phyloP scores from a whole-genome alignment of 768 basidiomycete species.

The Trametes sanguinea region DNA sequence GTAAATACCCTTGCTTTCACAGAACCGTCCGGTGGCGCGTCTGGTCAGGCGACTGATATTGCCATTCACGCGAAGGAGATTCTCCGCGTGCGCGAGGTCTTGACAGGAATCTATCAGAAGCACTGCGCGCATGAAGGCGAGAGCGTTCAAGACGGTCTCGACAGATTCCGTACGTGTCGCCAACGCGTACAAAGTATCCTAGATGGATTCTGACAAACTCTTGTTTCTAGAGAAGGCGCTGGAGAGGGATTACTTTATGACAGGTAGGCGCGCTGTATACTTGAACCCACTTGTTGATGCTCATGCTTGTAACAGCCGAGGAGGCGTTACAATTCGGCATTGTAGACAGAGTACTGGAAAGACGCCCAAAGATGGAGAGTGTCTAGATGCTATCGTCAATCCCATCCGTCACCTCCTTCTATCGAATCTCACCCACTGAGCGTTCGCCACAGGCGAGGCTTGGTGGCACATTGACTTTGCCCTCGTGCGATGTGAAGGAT shows the following conservation, averaged over 20 bases:
- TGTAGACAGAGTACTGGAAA: conserved; percentile 89
- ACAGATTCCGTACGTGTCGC: conserved; percentile 69
- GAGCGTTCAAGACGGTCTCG: conserved; percentile 58
- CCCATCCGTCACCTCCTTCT: not conserved
- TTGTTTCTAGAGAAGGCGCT: conserved; percentile 69
- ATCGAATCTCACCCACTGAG: too few species aligned
- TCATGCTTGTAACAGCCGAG: conserved; percentile 51
- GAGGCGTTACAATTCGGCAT: conserved; percentile 92
- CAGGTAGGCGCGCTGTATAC: conserved; percentile 46
- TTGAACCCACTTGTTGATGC: conserved; percentile 1
- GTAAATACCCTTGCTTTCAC: conserved; percentile 13
- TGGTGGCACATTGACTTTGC: too few species aligned
- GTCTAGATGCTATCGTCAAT: not conserved
- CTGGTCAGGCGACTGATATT: conserved; percentile 94
- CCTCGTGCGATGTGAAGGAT: too few species aligned
- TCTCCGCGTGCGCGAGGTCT: conserved; percentile 76
- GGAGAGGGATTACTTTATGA: conserved; percentile 97
- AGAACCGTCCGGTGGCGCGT: conserved; percentile 97
- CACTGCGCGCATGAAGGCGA: conserved; percentile 79
- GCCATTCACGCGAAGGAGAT: conserved; percentile 98
- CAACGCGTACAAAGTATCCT: not conserved
- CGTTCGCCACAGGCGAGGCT: too few species aligned
- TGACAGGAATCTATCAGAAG: conserved; percentile 87
- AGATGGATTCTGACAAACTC: not conserved
- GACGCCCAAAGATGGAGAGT: conserved; percentile 58